Evolutionary conservation across 1,139 yeast genomes (phyloP), one percentile per base, ranked within the genome.

Genomic region (Taiozyma sp.): DNA sequence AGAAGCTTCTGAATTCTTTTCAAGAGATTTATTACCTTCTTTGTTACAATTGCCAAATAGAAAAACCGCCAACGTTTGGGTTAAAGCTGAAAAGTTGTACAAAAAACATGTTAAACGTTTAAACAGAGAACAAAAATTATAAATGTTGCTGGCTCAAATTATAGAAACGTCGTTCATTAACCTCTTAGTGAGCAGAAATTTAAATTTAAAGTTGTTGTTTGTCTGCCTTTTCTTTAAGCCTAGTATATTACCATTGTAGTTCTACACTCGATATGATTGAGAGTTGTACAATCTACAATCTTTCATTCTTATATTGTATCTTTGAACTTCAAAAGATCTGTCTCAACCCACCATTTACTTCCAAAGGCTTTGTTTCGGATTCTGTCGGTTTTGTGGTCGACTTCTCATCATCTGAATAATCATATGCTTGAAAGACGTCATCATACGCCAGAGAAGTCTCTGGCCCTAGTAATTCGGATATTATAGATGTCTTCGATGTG

Each of bases 1-100:
- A 74, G 99, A 93, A 72, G 89, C 98, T 38, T 88, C 97, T 12
- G 99, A 93, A 73, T 83, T 84, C 58, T 93, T 90, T 71, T 82
- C 95, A 44, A 78, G 74, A 57, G 97, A 93, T 69, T 78, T 93
- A 67, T 72, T 93, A 66, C 99, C 99, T 45, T 87, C 96, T 19
- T 78, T 93, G 68, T 79, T 88, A 69, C 84, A 87, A 67, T 79
- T 93, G 62, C 93, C 96, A 61, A 72, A 87, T 58, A 85, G 97
- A 72, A 75, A 81, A 52, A 74, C 83, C 46, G 86, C 96, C 34
- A 91, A 93, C 38, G 97, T 91, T 27, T 93, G 99, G 99, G 80
- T 78, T 43, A 86, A 84, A 70, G 98, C 98, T 52, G 86, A 85
- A 76, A 75, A 79, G 57, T 77, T 92, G 63, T 93, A 85, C 66